phyloP scores from a whole-genome alignment of 106 monocot genomes.

The Allium cepa region DNA sequence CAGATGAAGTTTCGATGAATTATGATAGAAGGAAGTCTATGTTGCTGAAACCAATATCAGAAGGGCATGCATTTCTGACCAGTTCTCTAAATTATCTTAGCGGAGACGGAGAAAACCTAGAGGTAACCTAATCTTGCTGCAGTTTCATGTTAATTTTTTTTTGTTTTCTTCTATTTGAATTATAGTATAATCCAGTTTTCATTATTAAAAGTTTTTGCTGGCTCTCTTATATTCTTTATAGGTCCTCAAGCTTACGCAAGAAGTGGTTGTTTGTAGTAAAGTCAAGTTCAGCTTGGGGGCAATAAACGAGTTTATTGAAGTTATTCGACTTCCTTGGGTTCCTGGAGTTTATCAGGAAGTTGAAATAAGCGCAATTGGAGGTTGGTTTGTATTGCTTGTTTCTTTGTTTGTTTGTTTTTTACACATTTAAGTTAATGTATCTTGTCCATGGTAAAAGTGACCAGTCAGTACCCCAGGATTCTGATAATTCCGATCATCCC shows the following conservation, averaged over 20 bases:
- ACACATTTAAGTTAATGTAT: no score
- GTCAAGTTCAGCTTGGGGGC: constrained; percentile 38
- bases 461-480: no score
- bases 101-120: constrained; percentile 25
- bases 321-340: constrained; percentile 78
- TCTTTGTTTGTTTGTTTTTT: no score
- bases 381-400: constrained; percentile 18
- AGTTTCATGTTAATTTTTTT: no score
- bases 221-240: constrained; percentile 15
- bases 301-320: constrained; percentile 16
- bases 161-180: no score
- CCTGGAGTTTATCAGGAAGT: constrained; percentile 74
- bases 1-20: constrained; percentile 21
- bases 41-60: constrained; percentile 50
- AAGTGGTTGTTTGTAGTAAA: constrained; percentile 68
- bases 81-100: constrained; percentile 60
- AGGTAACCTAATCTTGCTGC: constrained; percentile 31
- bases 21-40: constrained; percentile 46
- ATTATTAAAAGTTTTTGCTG: no score
- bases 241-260: constrained; percentile 66
- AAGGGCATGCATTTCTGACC: constrained; percentile 56
- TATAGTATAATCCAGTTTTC: no score
- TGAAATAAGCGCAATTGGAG: constrained; percentile 68
- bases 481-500: no score
- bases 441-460: no score